phyloP scores from a whole-genome alignment of 352 stramenopile species.

The Stephanocyclus meneghinianus region DNA sequence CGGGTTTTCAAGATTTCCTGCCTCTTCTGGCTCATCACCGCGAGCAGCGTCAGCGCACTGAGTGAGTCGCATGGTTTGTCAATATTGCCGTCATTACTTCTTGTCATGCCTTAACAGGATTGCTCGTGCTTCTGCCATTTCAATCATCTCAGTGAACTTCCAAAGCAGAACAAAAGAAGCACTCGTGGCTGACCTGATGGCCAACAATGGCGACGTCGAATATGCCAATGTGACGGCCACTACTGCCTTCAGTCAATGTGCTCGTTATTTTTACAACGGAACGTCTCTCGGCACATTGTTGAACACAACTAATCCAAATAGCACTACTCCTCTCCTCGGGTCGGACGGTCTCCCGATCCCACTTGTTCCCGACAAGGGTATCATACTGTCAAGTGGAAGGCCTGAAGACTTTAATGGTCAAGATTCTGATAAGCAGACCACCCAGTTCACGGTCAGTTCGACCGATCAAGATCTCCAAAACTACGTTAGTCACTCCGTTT shows the following conservation, averaged over 20 bases:
- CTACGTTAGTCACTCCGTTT: constrained; percentile 14
- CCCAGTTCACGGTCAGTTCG: neutral
- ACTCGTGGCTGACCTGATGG: constrained; percentile 27
- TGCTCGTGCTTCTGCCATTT: neutral
- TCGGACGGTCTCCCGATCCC: neutral
- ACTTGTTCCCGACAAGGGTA: constrained; percentile 30
- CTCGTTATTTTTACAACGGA: constrained; percentile 20
- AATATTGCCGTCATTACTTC: neutral
- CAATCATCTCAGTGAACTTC: constrained; percentile 3
- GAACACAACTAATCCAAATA: neutral
- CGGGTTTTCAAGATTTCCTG: neutral
- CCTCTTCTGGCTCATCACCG: constrained; percentile 9
- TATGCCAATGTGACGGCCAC: constrained; percentile 4
- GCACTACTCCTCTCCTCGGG: constrained; percentile 3
- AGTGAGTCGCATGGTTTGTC: constrained; percentile 5
- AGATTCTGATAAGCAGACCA: constrained; percentile 19
- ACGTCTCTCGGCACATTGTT: constrained; percentile 26
- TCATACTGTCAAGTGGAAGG: constrained; percentile 44
- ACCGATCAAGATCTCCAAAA: constrained; percentile 4
- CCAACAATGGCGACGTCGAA: constrained; percentile 27
- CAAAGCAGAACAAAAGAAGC: neutral
- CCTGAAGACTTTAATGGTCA: constrained; percentile 30
- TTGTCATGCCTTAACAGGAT: neutral
- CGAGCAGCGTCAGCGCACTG: neutral
- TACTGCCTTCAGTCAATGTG: constrained; percentile 17